Evolutionary conservation across 176 grass and related monocot genomes (phyloP), one percentile per base, ranked within the genome.

Genomic region (Hyparrhenia diplandra): DNA sequence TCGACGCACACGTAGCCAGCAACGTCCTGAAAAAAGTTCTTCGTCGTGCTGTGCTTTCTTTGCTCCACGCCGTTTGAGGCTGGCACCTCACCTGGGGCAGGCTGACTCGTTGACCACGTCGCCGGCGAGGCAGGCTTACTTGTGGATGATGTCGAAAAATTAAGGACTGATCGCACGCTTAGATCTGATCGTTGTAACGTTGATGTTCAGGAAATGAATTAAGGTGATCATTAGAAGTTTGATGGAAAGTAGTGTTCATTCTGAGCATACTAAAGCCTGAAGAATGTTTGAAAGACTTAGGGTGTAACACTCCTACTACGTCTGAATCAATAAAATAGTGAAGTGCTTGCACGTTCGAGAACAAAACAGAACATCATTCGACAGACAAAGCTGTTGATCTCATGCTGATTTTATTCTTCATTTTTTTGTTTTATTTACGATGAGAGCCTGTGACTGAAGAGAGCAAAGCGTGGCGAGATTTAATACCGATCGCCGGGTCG

Each of bases 1-100:
- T 92, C 90, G 20, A 84, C 76, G 78, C 87, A 82, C 74, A 83
- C 62, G 40, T 89, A 87, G 84, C 52, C 63, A 16, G 28, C 36
- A 81, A 13, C n/a, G n/a, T n/a, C n/a, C 3, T 5, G 51, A 71
- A 71, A 39, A 72, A 82, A 45, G 5, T 72, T 24, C 24, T 27
- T 61, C 34, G 21, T 39, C 65, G 34, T 20, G 24, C 43, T 16
- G 34, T 16, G 34, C 42, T 68, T 67, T 67, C 28, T 62, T 67
- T 67, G 20, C 18, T 52, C 30, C 77, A 17, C 51, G 67, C 83
- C 68, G 66, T 80, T 59, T 58, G 34, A 79, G 52, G 23, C 40
- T 47, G 69, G 13, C 67, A 66, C 18, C 34, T 8, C 1, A n/a
- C n/a, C n/a, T n/a, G 35, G 18, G 52, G 21, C 58, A 71, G 64